A percentile compares a stretch with the other conserved stretches of the same genome.
Conservation (phyloP, 139 green algal species). For the Trebouxia sp. region DNA sequence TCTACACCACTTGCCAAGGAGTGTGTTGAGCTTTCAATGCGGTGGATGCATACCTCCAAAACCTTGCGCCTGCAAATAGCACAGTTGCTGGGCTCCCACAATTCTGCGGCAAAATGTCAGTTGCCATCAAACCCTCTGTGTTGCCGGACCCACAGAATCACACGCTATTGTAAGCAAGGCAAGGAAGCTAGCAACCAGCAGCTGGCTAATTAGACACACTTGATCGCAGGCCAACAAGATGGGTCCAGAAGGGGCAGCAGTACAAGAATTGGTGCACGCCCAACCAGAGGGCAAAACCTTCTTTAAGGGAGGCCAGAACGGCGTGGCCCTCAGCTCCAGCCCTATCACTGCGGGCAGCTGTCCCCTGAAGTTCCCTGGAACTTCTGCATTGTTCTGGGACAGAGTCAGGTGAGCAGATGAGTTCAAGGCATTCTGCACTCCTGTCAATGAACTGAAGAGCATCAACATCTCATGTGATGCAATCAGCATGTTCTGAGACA, state of each 20-base stretch:
- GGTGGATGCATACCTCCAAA: too few relatives aligned
- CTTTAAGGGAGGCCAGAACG: background rate
- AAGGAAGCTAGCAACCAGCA: too few relatives aligned
- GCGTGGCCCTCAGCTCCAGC: background rate
- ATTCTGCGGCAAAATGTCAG: too few relatives aligned
- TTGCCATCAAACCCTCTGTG: too few relatives aligned
- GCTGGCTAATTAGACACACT: background rate
- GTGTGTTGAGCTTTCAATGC: too few relatives aligned
- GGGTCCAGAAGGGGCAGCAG: background rate
- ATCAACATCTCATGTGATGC: background rate
- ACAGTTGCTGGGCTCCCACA: too few relatives aligned
- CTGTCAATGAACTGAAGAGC: background rate
- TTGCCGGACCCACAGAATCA: too few relatives aligned
- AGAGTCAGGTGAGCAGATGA: background rate
- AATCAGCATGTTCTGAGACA: too few relatives aligned
- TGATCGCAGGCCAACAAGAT: background rate
- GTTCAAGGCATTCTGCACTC: too few relatives aligned
- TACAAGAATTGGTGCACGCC: background rate
- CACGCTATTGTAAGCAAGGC: too few relatives aligned
- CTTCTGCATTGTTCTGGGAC: conserved; percentile 17
- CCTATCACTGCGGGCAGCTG: background rate
- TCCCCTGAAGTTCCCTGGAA: conserved; percentile 4
- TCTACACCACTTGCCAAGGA: too few relatives aligned
- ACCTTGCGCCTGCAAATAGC: too few relatives aligned
- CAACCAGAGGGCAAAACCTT: conserved; percentile 12